phyloP scores from a whole-genome alignment of 1,139 yeast genomes.

The Candida sp. region DNA sequence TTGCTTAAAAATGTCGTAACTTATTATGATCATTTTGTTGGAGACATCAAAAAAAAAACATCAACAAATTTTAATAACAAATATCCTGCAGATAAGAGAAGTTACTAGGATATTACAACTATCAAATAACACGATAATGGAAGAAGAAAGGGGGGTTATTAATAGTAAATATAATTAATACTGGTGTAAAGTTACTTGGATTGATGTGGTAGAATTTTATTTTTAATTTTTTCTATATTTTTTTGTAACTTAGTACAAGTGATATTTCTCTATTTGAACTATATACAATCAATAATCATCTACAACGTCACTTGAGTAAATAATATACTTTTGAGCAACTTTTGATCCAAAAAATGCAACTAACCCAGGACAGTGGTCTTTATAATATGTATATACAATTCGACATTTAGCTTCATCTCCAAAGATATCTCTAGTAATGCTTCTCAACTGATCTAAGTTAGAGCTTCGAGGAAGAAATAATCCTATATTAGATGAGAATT shows the following conservation, averaged over 20 bases:
- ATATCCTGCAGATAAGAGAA: neutral
- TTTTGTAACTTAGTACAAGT: too few species aligned
- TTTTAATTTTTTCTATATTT: too few species aligned
- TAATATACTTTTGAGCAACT: slow-evolving; percentile 2
- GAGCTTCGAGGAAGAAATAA: slow-evolving; percentile 77
- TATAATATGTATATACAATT: slow-evolving; percentile 40
- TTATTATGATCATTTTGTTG: slow-evolving; percentile 1
- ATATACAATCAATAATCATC: neutral
- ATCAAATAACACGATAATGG: too few species aligned
- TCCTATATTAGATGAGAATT: slow-evolving; percentile 52
- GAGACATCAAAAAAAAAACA: neutral
- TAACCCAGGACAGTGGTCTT: slow-evolving; percentile 51
- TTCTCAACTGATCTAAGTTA: slow-evolving; percentile 52
- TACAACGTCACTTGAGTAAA: neutral
- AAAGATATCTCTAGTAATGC: slow-evolving; percentile 41
- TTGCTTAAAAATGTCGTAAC: slow-evolving; percentile 11
- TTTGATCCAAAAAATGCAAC: slow-evolving; percentile 55
- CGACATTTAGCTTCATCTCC: slow-evolving; percentile 47
- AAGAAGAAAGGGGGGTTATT: too few species aligned
- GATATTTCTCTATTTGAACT: too few species aligned
- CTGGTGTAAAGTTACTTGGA: too few species aligned
- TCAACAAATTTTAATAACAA: neutral
- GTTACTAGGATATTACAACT: too few species aligned
- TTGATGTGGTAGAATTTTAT: too few species aligned
- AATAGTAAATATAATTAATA: too few species aligned